A percentile compares a stretch with the other conserved stretches of the same genome.
These are phyloP conservation scores for Tricholoma hemisulphureum DNA, from an alignment of 768 basidiomycete genomes.

Conservation along the genomic window DNA sequence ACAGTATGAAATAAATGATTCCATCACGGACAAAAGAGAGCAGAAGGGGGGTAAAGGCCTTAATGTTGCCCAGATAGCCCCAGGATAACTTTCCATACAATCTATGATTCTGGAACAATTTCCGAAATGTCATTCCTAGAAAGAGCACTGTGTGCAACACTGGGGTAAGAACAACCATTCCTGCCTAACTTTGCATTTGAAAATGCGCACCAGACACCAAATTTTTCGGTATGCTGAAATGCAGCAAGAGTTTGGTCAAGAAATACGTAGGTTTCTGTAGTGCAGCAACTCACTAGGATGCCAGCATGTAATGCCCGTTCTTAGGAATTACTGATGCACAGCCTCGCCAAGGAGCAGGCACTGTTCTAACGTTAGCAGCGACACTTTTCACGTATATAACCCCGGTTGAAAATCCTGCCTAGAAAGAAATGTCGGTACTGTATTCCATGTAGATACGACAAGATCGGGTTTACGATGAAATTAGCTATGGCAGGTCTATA, in stretches of 20 bases:
- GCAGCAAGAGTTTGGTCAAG: neutral
- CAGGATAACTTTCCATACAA: neutral
- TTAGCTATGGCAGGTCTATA: neutral
- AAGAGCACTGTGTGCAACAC: neutral
- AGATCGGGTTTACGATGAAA: neutral
- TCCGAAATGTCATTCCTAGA: slow-evolving; percentile 3
- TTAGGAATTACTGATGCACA: neutral
- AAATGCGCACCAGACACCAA: neutral
- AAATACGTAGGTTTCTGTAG: too few relatives aligned
- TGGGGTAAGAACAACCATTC: neutral
- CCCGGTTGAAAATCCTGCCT: neutral
- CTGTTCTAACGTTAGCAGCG: neutral
- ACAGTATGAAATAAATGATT: neutral
- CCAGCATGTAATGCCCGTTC: neutral
- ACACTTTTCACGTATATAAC: neutral
- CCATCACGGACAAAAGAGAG: neutral
- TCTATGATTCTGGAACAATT: neutral
- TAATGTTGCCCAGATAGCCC: neutral
- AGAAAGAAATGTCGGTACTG: too few relatives aligned
- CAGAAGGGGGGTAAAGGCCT: neutral
- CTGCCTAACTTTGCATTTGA: neutral
- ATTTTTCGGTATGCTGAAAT: neutral
- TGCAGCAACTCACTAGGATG: neutral
- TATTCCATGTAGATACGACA: too few relatives aligned
- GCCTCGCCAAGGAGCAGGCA: neutral